Percentiles rank a stretch among this genome's conserved stretches.
phyloP scores from a whole-genome alignment of 148 eudicot species.

The Salicornia ramosissima region DNA sequence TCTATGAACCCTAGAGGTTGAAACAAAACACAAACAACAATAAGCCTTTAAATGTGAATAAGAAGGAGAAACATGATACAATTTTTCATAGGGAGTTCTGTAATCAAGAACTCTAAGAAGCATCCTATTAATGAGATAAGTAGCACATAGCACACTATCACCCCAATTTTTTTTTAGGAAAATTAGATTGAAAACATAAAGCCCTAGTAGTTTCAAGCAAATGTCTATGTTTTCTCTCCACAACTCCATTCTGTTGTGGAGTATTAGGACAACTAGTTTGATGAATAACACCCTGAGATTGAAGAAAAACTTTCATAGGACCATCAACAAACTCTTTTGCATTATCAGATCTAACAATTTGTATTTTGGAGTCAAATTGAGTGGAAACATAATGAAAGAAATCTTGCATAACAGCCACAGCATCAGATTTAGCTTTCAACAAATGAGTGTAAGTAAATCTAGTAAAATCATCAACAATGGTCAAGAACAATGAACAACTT shows the following conservation, averaged over 20 bases:
- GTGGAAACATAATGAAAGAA: too few relatives aligned
- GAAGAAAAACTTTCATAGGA: neutral
- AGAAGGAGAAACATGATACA: too few relatives aligned
- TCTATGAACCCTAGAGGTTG: too few relatives aligned
- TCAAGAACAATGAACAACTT: too few relatives aligned
- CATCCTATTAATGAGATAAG: neutral
- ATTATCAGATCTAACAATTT: neutral
- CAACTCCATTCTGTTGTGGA: slow-evolving; percentile 1
- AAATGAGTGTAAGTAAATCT: too few relatives aligned
- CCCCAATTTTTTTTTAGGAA: neutral
- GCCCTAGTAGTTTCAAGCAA: neutral
- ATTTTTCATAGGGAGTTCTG: neutral
- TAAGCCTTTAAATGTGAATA: too few relatives aligned
- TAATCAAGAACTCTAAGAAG: neutral
- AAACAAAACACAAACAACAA: too few relatives aligned
- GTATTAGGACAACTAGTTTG: neutral
- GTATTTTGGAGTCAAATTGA: neutral
- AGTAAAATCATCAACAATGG: too few relatives aligned
- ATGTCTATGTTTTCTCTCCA: slow-evolving; percentile 9
- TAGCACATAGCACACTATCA: neutral
- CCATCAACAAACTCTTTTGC: neutral
- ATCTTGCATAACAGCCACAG: too few relatives aligned
- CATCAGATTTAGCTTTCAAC: too few relatives aligned
- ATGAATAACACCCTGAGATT: neutral
- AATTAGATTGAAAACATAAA: neutral